phyloP scores from a whole-genome alignment of 495 filamentous ascomycete genomes.

The Penicillium bialowiezense region DNA sequence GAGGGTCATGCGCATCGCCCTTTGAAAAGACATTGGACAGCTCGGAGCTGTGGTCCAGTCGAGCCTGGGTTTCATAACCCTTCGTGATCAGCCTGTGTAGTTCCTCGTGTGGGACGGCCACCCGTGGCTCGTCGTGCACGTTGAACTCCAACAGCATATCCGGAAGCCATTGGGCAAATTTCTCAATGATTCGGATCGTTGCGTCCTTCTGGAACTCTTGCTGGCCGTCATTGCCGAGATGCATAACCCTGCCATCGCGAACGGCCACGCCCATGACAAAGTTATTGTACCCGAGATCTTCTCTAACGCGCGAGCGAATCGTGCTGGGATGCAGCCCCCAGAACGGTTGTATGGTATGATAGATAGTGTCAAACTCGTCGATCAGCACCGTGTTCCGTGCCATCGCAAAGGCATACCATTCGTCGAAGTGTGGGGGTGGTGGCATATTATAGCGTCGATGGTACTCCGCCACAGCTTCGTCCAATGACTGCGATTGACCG shows the following conservation, averaged over 20 bases:
- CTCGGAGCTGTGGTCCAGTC: background rate
- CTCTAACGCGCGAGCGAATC: conserved; percentile 11
- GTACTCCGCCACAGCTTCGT: conserved; percentile 37
- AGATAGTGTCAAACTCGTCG: conserved; percentile 54
- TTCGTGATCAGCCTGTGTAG: conserved; percentile 6
- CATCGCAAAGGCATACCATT: conserved; percentile 63
- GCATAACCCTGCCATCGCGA: conserved; percentile 2
- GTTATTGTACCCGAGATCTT: conserved; percentile 8
- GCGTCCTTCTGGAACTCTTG: conserved; percentile 6
- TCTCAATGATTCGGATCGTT: conserved; percentile 6
- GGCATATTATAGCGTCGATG: conserved; percentile 51
- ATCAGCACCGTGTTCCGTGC: conserved; percentile 53
- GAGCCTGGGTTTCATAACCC: conserved; percentile 2
- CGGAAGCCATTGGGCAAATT: conserved; percentile 42
- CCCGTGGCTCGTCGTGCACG: conserved; percentile 67
- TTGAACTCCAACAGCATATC: conserved; percentile 78
- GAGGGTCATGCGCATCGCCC: background rate
- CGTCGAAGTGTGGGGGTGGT: conserved; percentile 64
- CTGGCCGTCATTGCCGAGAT: conserved; percentile 4
- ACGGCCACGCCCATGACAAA: conserved; percentile 11
- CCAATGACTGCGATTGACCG: conserved; percentile 6
- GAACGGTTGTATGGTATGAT: conserved; percentile 60
- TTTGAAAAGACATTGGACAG: conserved; percentile 1
- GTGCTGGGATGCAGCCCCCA: conserved; percentile 32
- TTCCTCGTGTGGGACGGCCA: conserved; percentile 54